Conservation (phyloP, 2,329 filamentous ascomycete species). For the Aspergillus fructus region DNA sequence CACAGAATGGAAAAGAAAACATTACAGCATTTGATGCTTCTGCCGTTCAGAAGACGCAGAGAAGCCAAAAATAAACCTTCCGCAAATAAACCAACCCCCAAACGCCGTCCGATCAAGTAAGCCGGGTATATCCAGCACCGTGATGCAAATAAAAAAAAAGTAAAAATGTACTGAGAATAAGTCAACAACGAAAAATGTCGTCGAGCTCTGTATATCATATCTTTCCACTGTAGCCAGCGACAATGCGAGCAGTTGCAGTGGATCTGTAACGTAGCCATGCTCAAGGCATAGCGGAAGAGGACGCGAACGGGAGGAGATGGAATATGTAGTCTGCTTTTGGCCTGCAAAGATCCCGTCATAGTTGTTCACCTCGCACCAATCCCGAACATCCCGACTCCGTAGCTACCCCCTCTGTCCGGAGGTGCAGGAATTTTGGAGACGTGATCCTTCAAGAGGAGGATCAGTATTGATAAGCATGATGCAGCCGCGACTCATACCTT, state of each 20-base stretch:
- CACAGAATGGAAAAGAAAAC: constrained; percentile 3
- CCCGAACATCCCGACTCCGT: constrained; percentile 47
- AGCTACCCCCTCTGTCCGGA: constrained; percentile 42
- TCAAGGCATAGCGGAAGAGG: constrained; percentile 19
- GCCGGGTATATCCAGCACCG: constrained; percentile 51
- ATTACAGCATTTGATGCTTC: constrained; percentile 6
- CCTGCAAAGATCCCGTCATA: constrained; percentile 13
- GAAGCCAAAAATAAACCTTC: constrained; percentile 12
- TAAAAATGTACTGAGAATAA: constrained; percentile 37
- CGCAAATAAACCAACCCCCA: constrained; percentile 23
- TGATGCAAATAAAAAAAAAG: constrained; percentile 36
- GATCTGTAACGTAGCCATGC: constrained; percentile 22
- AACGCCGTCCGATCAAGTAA: constrained; percentile 44
- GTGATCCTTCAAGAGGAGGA: constrained; percentile 34
- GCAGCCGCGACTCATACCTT: constrained; percentile 37
- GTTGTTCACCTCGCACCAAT: constrained; percentile 42
- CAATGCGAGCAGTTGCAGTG: constrained; percentile 15
- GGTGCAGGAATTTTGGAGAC: constrained; percentile 41
- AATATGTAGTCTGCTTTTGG: constrained; percentile 20
- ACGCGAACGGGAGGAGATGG: constrained; percentile 14
- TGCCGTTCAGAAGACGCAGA: constrained; percentile 1
- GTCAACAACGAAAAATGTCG: constrained; percentile 20
- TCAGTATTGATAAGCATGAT: constrained; percentile 11
- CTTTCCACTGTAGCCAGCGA: constrained; percentile 7
- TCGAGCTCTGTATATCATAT: constrained; percentile 11